Conservation (phyloP, 2,329 filamentous ascomycete genomes). For the Penicillium vulpinum region DNA sequence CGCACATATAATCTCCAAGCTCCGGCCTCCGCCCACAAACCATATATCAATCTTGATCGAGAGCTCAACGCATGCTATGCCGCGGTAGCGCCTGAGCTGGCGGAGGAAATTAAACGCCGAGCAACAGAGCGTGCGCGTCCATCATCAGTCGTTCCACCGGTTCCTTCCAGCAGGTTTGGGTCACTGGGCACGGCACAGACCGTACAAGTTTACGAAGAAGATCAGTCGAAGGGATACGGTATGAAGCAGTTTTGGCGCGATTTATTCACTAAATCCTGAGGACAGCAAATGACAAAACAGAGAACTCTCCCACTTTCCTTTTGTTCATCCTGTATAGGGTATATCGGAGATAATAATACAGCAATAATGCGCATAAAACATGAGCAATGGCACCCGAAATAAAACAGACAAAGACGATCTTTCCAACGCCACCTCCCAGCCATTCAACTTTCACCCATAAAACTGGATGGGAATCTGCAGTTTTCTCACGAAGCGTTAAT, state of each 20-base stretch:
- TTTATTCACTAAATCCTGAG: slow-evolving; percentile 54
- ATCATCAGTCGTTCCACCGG: slow-evolving; percentile 24
- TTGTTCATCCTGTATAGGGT: not conserved
- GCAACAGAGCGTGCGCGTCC: slow-evolving; percentile 53
- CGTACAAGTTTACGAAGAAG: slow-evolving; percentile 71
- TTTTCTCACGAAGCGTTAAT: not conserved
- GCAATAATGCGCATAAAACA: not conserved
- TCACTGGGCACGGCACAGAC: slow-evolving; percentile 52
- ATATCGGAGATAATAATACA: not conserved
- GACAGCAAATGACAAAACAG: not conserved
- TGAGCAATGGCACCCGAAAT: not conserved
- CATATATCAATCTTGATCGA: slow-evolving; percentile 80
- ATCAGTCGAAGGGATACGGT: slow-evolving; percentile 71
- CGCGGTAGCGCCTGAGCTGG: slow-evolving; percentile 76
- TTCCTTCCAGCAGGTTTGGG: slow-evolving; percentile 59
- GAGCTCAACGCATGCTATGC: slow-evolving; percentile 81
- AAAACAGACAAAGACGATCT: not conserved
- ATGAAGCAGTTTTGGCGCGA: slow-evolving; percentile 89
- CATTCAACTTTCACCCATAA: not conserved
- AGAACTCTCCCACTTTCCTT: not conserved
- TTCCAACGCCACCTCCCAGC: not conserved
- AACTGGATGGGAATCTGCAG: not conserved
- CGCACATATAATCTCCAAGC: slow-evolving; percentile 95
- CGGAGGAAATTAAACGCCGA: slow-evolving; percentile 69
- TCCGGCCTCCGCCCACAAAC: slow-evolving; percentile 86